Evolutionary conservation across 2,329 filamentous ascomycete genomes (phyloP).

Genomic region (Colletotrichum liaoningense): DNA sequence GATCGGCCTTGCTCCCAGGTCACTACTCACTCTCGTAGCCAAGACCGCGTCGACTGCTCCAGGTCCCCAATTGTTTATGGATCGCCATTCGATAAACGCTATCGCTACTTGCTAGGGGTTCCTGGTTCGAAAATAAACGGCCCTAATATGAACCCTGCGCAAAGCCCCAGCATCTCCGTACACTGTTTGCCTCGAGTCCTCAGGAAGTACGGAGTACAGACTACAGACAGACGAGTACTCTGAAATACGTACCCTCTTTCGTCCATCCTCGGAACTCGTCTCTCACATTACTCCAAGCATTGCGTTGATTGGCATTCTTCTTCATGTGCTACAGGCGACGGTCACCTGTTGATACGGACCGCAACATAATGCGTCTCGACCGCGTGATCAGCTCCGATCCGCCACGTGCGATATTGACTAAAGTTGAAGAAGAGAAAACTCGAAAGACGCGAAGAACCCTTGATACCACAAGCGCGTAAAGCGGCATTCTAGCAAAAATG

Average conservation of each 20-base stretch:
- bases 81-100: slow-evolving; percentile 18
- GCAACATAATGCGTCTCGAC: background rate
- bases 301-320: background rate
- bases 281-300: slow-evolving; percentile 4
- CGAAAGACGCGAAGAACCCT: background rate
- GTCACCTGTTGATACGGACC: slow-evolving; percentile 3
- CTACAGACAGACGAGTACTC: background rate
- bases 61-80: slow-evolving; percentile 10
- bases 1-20: background rate
- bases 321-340: background rate
- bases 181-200: slow-evolving; percentile 4
- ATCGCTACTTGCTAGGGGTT: slow-evolving; percentile 15
- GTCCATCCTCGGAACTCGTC: slow-evolving; percentile 15
- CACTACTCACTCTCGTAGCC: background rate
- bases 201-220: background rate
- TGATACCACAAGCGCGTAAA: slow-evolving; percentile 9
- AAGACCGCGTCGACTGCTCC: background rate
- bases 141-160: slow-evolving; percentile 32
- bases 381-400: background rate
- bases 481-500: slow-evolving; percentile 14
- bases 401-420: background rate
- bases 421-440: background rate
- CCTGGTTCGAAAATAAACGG: slow-evolving; percentile 25
- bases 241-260: background rate
- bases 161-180: background rate